Evolutionary conservation across 2,329 filamentous ascomycete genomes (phyloP), one percentile per base, ranked within the genome.

Genomic region (Scytalidium lignicola): DNA sequence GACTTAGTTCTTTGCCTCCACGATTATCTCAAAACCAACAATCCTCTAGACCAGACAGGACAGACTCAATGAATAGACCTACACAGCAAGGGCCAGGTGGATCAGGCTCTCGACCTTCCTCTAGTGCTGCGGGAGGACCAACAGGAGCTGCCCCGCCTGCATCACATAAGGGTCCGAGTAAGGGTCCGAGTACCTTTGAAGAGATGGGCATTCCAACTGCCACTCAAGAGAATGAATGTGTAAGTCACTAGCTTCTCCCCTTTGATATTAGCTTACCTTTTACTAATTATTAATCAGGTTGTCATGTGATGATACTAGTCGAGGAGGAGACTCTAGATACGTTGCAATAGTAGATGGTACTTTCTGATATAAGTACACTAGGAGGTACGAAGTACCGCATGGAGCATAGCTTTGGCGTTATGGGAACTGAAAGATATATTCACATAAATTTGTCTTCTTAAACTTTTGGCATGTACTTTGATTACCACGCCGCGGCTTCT

Each of bases 141-240:
- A 44, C 20, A 19, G 23, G 23, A 26, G 45, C 51, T 41, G 46
- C 55, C 17, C 48, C 55, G 13, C 40, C 44, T 26, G 29, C 54
- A 41, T 47, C 57, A 18, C 22, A 50, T 4, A 62, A 64, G 42
- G n/a, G n/a, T n/a, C 18, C 50, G 50, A 47, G 59, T 50, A 52
- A 78, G 77, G 93, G 92, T 10, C 92, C 93, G 1, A 89, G 93
- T 60, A 97, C 93, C 0, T 99, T 99, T 67, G 92, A 96, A 65
- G 91, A 95, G 65, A 99, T 99, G 93, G 93, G 93, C 37, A 92
- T 99, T 59, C 89, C 90, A 6, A 79, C 84, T 61, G 83, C 78
- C 43, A 91, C 93, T 68, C 79, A 85, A 53, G 88, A 96, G n/a
- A 80, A 81, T 57, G 91, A 97, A 70, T 99, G 92, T 74, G 91